phyloP scores from a whole-genome alignment of 2,329 filamentous ascomycete genomes.

The Penicillium sp. region DNA sequence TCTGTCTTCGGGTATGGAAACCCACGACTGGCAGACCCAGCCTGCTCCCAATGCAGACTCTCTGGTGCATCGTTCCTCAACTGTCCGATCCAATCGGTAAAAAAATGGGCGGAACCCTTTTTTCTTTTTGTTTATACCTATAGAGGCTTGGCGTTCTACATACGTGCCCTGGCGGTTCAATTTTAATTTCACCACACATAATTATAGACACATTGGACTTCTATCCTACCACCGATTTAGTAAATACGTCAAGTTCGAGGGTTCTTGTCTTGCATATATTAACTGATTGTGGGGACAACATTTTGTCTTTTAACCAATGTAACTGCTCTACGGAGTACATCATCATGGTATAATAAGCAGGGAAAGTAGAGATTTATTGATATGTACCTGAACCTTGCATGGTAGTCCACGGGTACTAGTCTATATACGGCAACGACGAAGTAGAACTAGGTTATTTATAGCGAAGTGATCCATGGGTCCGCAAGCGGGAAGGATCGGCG shows the following conservation, averaged over 20 bases:
- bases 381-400: not conserved
- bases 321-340: not conserved
- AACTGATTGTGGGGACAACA: not conserved
- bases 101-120: not conserved
- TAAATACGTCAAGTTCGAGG: not conserved
- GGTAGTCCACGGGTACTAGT: not conserved
- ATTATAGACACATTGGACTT: not conserved
- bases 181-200: conserved; percentile 5
- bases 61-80: conserved; percentile 32
- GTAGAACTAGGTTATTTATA: not conserved
- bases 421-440: not conserved
- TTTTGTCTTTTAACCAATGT: not conserved
- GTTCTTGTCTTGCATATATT: not conserved
- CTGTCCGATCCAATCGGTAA: conserved; percentile 28
- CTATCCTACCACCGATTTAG: not conserved
- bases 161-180: conserved; percentile 1
- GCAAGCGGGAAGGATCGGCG: not conserved
- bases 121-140: conserved; percentile 11
- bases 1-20: conserved; percentile 27
- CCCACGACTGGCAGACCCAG: conserved; percentile 24
- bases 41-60: conserved; percentile 19
- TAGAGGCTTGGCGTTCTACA: conserved; percentile 15
- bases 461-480: not conserved
- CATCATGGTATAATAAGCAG: not conserved
- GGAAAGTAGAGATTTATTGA: not conserved